Base-by-base conservation (phyloP, 371 early-diverging fungal species). In the Cokeromyces recurvatus region DNA sequence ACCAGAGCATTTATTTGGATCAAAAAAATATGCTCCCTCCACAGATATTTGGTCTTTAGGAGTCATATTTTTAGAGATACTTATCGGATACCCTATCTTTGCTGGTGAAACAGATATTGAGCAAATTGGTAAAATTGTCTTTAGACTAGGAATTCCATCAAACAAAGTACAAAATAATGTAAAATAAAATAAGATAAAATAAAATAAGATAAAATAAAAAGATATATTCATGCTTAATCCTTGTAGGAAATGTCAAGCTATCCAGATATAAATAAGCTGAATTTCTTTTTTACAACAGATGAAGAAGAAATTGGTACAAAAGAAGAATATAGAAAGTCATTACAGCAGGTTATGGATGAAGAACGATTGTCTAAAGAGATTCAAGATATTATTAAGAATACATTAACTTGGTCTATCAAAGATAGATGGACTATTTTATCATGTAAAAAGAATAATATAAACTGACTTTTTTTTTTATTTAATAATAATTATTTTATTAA, bases 31-130 rank as follows among this genome's bases (percentile, higher is more conserved):
- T 35, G 32, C 58, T 9, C 42, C 71, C 6, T 49, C 76, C 2
- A 70, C 72, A 3, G 76, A 76, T 39, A 46, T 72, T 20, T 76
- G 76, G 76, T 71, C 72, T 1, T 43, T 76, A 7, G 72, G 72
- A 1, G 54, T 48, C 1, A 62, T 72, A 3, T 69, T 60, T 43
- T 38, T 46, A 4, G 45, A 65, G 11, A 22, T 76, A 22, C 38
- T 68, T 17, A 43, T 57, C 6, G 70, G 72, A 2, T 40, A 56
- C 17, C 64, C 64, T 0, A 25, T 72, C 0, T 72, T 69, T 46
- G 46, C 51, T 23, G 71, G 76, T 10, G 62, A 69, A 12, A 63
- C 49, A 15, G 72, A 76, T 53, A 46, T 76, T 11, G 72, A 72
- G 25, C 71, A 69, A 27, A 59, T 76, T 15, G 70, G 72, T 5